These are phyloP conservation scores for Acanthamoeba comandoni DNA, from an alignment of 208 protist genomes.

Conservation along the genomic window DNA sequence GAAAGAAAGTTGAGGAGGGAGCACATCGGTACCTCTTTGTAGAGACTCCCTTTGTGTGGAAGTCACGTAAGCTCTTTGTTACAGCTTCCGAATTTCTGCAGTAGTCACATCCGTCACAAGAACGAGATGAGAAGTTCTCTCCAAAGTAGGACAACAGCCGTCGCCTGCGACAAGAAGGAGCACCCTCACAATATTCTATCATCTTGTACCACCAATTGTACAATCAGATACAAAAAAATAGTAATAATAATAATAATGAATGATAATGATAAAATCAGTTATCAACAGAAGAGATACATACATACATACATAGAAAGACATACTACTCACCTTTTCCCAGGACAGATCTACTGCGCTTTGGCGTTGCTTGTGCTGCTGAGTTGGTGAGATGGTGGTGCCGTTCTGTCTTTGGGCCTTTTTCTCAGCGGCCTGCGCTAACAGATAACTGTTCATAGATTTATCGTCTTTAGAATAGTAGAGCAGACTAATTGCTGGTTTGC, in stretches of 20 bases:
- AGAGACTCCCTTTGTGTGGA: constrained; percentile 34
- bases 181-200: constrained; percentile 50
- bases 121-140: neutral
- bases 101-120: constrained; percentile 59
- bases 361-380: neutral
- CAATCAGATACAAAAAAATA: neutral
- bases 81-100: constrained; percentile 1
- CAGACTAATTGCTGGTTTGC: constrained; percentile 86
- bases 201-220: constrained; percentile 23
- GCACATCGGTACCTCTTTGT: neutral
- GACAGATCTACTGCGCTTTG: constrained; percentile 8
- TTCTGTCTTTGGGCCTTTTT: constrained; percentile 24
- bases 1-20: neutral
- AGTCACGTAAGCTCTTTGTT: neutral
- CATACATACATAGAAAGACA: neutral
- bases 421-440: constrained; percentile 29
- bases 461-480: constrained; percentile 88
- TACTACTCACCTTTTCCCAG: constrained; percentile 37
- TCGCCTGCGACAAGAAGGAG: constrained; percentile 9
- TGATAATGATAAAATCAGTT: neutral
- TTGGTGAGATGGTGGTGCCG: neutral
- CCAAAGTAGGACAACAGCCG: constrained; percentile 51
- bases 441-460: constrained; percentile 57
- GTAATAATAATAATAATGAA: neutral
- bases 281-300: no score